Evolutionary conservation across 176 grass and related monocot species (phyloP).

Genomic region (Ampelocalamus luodianensis): DNA sequence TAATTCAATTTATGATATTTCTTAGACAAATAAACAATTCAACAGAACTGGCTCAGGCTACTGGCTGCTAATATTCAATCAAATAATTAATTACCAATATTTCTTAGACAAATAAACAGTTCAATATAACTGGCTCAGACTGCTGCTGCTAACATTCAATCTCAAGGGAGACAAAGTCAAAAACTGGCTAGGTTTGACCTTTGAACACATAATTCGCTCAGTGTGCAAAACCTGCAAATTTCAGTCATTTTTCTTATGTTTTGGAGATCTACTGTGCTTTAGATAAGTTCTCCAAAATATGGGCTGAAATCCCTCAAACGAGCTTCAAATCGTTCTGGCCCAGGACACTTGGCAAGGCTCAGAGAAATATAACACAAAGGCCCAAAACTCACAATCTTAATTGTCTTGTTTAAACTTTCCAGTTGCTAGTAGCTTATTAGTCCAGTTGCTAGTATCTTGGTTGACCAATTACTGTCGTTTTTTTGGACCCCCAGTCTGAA

Average conservation of each 20-base stretch:
- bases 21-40: constrained; percentile 4
- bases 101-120: constrained; percentile 11
- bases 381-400: not conserved
- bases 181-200: constrained; percentile 4
- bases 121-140: not conserved
- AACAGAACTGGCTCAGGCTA: not conserved
- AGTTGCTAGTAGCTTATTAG: not conserved
- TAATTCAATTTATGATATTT: constrained; percentile 19
- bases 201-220: not conserved
- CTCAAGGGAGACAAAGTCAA: not conserved
- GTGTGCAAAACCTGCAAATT: not conserved
- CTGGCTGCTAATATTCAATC: not conserved
- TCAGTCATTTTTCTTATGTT: not conserved
- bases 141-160: not conserved
- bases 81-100: too few relatives aligned
- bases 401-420: not conserved
- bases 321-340: constrained; percentile 1
- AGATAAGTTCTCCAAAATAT: not conserved
- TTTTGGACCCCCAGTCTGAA: not conserved
- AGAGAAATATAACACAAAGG: not conserved
- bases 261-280: not conserved
- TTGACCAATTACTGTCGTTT: constrained; percentile 11
- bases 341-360: not conserved
- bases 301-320: not conserved
- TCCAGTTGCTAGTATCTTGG: not conserved